Base-by-base conservation (phyloP, 1,139 yeast species). In the Yarrowia galli region DNA sequence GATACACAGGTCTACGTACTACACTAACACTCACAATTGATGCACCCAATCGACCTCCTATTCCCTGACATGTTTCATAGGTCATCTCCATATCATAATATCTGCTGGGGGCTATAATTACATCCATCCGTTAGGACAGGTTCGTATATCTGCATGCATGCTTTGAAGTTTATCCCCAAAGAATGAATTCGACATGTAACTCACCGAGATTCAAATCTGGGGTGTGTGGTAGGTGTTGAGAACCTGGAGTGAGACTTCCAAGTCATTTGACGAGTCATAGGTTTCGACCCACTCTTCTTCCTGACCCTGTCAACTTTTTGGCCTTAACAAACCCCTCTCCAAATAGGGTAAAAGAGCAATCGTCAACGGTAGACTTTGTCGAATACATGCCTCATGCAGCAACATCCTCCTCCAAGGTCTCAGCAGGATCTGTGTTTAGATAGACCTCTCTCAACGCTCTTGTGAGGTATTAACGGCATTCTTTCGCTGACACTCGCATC, bases 271-370 rank as follows among this genome's bases (percentile, higher is more conserved):
- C 1, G 32, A 28, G 32, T 10, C 9, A 3, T 28, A 5, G n/a
- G n/a, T n/a, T n/a, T n/a, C n/a, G n/a, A n/a, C n/a, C n/a, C n/a
- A n/a, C 32, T 28, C 32, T 28, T 10, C 32, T 1, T 28, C 32
- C n/a, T n/a, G 9, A 1, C 43, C 43, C 16, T 8, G 43, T 40
- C 10, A 16, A 5, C 12, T 6, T 40, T 40, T 40, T 6, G 40
- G 16, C 8, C 6, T 2, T 36, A 36, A 4, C 40, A n/a, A n/a
- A 18, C 46, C 53, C 53, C 36, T n/a, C 36, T 10, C 3, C 36
- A 28, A 48, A 48, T 48, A 28, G 53, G 53, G 53, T 45, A 45
- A 53, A 53, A 53, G 45, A 53, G 60, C 60, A 53, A 53, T 53
- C 58, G 42, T 13, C 45, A 15, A 15, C 15, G 15, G 22, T 36